Evolutionary conservation across 805 yeast genomes (phyloP).

Genomic region (Starmera dryadoides): DNA sequence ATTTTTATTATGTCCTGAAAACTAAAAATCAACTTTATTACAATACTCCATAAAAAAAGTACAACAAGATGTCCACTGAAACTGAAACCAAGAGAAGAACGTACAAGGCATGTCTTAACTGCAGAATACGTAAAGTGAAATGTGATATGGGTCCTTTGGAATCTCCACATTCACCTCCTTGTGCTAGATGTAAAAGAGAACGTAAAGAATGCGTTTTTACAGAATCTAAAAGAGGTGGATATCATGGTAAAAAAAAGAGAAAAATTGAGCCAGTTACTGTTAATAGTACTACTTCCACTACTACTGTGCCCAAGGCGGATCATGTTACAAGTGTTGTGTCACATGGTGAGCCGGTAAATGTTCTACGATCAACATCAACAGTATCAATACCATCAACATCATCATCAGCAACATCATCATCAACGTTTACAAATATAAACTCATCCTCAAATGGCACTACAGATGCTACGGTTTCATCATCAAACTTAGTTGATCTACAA

Average conservation of each 20-base stretch:
- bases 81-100: slow-evolving; percentile 44
- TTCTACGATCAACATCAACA: no score
- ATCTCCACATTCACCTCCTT: slow-evolving; percentile 71
- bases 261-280: slow-evolving; percentile 7
- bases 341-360: not conserved
- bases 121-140: slow-evolving; percentile 76
- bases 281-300: not conserved
- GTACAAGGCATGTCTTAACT: slow-evolving; percentile 79
- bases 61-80: no score
- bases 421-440: no score
- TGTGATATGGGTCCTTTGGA: slow-evolving; percentile 80
- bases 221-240: slow-evolving; percentile 50
- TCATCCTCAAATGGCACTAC: not conserved
- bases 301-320: not conserved
- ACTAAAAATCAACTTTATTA: no score
- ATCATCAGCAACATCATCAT: no score
- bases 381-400: no score
- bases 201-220: slow-evolving; percentile 71
- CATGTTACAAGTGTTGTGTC: not conserved
- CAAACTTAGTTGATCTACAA: not conserved
- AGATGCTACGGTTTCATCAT: not conserved
- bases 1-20: no score
- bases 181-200: slow-evolving; percentile 80
- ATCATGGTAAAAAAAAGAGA: slow-evolving; percentile 18
- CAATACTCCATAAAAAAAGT: no score